A percentile compares a stretch with the other conserved stretches of the same genome.
Conservation (phyloP, 2,329 filamentous ascomycete species). For the Verticillium nubilum region DNA sequence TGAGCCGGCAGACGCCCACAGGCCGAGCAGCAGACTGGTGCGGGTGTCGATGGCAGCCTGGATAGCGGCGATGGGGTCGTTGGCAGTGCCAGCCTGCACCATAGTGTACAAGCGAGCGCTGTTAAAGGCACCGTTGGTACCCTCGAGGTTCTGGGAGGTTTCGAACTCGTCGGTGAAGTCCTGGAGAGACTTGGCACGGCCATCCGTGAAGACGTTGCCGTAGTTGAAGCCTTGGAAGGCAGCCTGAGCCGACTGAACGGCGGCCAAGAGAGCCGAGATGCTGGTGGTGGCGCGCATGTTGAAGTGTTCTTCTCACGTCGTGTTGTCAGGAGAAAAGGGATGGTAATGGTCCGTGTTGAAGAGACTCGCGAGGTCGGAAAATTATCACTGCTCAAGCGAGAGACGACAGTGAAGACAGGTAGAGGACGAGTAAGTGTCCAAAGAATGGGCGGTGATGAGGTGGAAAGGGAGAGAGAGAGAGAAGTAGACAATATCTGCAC, state of each 20-base stretch:
- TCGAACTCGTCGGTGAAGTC: slow-evolving; percentile 70
- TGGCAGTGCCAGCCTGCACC: slow-evolving; percentile 63
- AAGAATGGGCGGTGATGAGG: background rate
- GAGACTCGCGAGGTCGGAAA: background rate
- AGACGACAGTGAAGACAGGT: background rate
- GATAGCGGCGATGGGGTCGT: slow-evolving; percentile 65
- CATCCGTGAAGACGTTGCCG: slow-evolving; percentile 55
- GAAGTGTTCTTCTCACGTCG: background rate
- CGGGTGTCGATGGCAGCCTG: slow-evolving; percentile 77
- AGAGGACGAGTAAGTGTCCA: background rate
- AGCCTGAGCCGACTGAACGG: slow-evolving; percentile 27
- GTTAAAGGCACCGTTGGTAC: slow-evolving; percentile 57
- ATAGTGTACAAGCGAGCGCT: slow-evolving; percentile 72
- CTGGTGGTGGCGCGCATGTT: background rate
- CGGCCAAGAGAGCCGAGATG: slow-evolving; percentile 22
- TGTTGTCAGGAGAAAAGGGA: background rate
- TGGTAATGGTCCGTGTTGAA: background rate
- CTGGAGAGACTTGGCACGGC: slow-evolving; percentile 51
- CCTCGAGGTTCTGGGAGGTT: slow-evolving; percentile 56
- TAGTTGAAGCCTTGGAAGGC: slow-evolving; percentile 68
- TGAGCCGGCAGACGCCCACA: slow-evolving; percentile 73
- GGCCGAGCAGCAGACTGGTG: slow-evolving; percentile 72
- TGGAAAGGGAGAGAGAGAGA: background rate
- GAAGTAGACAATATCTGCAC: background rate
- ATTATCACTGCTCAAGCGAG: background rate